Percentiles rank a stretch among this genome's conserved stretches.
phyloP scores from a whole-genome alignment of 768 basidiomycete species.

The Vararia minispora region DNA sequence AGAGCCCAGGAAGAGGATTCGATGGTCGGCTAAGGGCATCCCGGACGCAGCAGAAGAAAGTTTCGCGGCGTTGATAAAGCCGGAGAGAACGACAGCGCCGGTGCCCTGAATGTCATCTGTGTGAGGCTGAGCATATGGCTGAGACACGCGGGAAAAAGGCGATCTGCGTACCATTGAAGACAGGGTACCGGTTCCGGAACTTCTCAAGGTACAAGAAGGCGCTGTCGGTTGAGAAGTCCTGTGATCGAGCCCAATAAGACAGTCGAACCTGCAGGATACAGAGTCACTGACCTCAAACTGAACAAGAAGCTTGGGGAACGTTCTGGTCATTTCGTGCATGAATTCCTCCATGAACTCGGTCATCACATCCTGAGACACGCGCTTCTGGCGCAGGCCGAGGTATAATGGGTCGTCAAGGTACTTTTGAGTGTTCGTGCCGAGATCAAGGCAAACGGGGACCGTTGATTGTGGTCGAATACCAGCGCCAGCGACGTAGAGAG shows the following conservation, averaged over 20 bases:
- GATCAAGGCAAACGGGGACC: conserved; percentile 76
- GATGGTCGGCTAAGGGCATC: conserved; percentile 55
- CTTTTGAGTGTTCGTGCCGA: conserved; percentile 78
- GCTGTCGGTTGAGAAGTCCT: conserved; percentile 90
- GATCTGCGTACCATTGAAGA: conserved; percentile 88
- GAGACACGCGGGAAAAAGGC: conserved; percentile 11
- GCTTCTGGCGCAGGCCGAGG: conserved; percentile 69
- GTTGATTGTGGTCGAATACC: conserved; percentile 74
- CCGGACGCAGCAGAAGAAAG: conserved; percentile 65
- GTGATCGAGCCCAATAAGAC: conserved; percentile 1
- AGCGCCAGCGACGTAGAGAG: conserved; percentile 82
- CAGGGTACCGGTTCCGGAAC: conserved; percentile 63
- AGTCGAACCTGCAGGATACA: not conserved
- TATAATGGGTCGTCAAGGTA: conserved; percentile 84
- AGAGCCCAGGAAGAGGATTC: conserved; percentile 87
- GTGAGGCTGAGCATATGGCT: too few relatives aligned
- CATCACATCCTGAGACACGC: conserved; percentile 53
- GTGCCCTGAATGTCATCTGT: conserved; percentile 38
- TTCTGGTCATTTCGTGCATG: conserved; percentile 66
- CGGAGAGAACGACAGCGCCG: conserved; percentile 84
- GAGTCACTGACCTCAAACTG: conserved; percentile 59
- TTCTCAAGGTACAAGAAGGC: conserved; percentile 78
- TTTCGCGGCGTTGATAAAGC: conserved; percentile 81
- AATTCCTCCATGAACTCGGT: conserved; percentile 88
- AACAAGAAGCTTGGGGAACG: conserved; percentile 74